phyloP scores from a whole-genome alignment of 345 rosid species.

The Pseudoturritis turrita region DNA sequence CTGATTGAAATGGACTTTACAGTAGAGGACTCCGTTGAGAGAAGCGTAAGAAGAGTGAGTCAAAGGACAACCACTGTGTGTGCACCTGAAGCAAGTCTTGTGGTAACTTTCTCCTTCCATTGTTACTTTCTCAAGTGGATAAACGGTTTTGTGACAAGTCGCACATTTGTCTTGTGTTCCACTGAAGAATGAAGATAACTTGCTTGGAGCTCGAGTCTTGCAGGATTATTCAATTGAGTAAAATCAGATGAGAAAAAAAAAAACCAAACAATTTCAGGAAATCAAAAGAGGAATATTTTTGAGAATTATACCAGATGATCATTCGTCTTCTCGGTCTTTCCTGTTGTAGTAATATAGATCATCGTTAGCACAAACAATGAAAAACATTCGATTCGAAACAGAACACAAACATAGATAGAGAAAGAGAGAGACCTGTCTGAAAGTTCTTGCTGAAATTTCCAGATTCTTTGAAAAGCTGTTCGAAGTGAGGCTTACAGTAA shows the following conservation, averaged over 20 bases:
- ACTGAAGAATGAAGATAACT: slow-evolving; percentile 74
- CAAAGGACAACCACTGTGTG: slow-evolving; percentile 80
- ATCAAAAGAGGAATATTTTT: neutral
- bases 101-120: slow-evolving; percentile 87
- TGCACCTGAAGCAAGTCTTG: slow-evolving; percentile 87
- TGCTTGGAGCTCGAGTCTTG: slow-evolving; percentile 79
- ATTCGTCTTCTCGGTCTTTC: slow-evolving; percentile 44
- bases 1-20: slow-evolving; percentile 92
- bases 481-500: slow-evolving; percentile 90
- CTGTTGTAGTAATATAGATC: slow-evolving; percentile 23
- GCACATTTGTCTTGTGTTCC: slow-evolving; percentile 97
- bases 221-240: neutral
- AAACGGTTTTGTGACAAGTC: slow-evolving; percentile 77
- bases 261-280: neutral
- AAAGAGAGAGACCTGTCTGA: slow-evolving; percentile 27
- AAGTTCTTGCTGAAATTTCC: slow-evolving; percentile 83
- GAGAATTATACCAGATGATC: slow-evolving; percentile 50
- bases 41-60: slow-evolving; percentile 94
- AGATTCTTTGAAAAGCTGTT: slow-evolving; percentile 95
- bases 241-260: neutral
- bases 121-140: slow-evolving; percentile 90
- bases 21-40: slow-evolving; percentile 84
- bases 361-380: neutral
- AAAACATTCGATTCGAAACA: neutral
- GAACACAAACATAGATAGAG: neutral